These are phyloP conservation scores for Nemania abortiva DNA, from an alignment of 2,329 filamentous ascomycete genomes.

Conservation along the genomic window DNA sequence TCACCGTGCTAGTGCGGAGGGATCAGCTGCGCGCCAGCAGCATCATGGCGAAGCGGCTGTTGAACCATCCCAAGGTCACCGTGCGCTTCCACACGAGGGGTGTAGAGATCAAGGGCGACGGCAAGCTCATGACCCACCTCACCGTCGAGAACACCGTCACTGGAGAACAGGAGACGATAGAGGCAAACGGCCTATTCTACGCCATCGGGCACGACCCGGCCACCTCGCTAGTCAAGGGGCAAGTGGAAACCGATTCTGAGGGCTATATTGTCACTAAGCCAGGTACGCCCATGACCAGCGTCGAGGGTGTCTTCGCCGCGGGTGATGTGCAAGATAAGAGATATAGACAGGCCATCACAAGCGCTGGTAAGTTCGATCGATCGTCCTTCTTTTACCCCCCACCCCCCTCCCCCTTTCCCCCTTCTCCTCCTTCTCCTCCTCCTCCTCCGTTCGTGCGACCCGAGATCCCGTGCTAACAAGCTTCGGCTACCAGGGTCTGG, in stretches of 20 bases:
- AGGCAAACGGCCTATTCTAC: constrained; percentile 95
- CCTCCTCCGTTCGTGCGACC: not conserved
- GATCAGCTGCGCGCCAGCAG: constrained; percentile 88
- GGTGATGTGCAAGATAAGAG: constrained; percentile 99
- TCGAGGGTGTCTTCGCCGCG: constrained; percentile 94
- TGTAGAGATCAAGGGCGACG: constrained; percentile 85
- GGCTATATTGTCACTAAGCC: constrained; percentile 92
- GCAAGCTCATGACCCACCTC: constrained; percentile 89
- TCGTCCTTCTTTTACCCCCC: too few species aligned
- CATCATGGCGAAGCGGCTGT: constrained; percentile 89
- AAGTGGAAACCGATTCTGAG: constrained; percentile 88
- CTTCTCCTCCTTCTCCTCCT: not conserved
- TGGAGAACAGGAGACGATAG: constrained; percentile 83
- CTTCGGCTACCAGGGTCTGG: constrained; percentile 74
- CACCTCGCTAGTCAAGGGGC: constrained; percentile 88
- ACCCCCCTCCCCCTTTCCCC: too few species aligned
- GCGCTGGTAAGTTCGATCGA: constrained; percentile 77
- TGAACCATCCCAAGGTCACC: constrained; percentile 88
- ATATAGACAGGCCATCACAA: constrained; percentile 97
- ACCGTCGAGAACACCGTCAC: constrained; percentile 83
- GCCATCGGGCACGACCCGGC: constrained; percentile 97
- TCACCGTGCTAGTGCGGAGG: constrained; percentile 90
- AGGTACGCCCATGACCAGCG: constrained; percentile 84
- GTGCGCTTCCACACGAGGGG: constrained; percentile 88
- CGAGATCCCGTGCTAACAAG: constrained; percentile 32